Evolutionary conservation across 2,329 filamentous ascomycete species (phyloP), one percentile per base, ranked within the genome.

Genomic region (Ophiostoma novo-ulmi): DNA sequence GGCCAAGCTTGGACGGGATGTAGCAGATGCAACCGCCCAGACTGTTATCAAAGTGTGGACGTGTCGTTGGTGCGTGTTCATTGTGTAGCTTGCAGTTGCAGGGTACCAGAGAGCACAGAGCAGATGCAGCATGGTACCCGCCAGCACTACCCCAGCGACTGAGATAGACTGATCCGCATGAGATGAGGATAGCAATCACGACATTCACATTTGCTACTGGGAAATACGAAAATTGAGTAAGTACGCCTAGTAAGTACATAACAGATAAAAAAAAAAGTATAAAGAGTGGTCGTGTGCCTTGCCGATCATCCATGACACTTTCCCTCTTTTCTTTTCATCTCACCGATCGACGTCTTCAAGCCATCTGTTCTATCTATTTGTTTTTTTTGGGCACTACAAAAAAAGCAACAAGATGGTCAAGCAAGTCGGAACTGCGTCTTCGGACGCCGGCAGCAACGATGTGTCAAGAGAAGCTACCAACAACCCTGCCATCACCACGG

Each of bases 381-480:
- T 35, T 6, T 35, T 58, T 48, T 6, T 48, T 48, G 14, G 7
- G 10, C 3, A 55, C 55, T 31, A 63, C 13, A 63, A 63, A 17
- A 17, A 20, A 52, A 17, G 17, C 44, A 52, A 17, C 22, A 63
- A 63, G 10, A 63, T 63, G 58, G 58, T 20, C 22, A 63, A 63
- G 26, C 58, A 63, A 63, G 58, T 63, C 58, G 58, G 58, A 63
- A 13, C 58, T 13, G 5, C 58, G 58, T 63, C 58, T 35, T 63
- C 58, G 58, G 58, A 63, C 26, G 22, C 58, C 58, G 58, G 26
- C 58, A 63, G 58, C 58, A 63, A 63, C 58, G 52, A 26, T 26
- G 52, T 26, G n/a, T 58, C 52, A 8, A 58, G 52, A 58, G 52
- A 22, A 13, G n/a, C 52, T 5, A 48, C 6, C 44, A 58, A 3